phyloP scores from a whole-genome alignment of 306 rosid species.

The Sechiopsis laciniata region DNA sequence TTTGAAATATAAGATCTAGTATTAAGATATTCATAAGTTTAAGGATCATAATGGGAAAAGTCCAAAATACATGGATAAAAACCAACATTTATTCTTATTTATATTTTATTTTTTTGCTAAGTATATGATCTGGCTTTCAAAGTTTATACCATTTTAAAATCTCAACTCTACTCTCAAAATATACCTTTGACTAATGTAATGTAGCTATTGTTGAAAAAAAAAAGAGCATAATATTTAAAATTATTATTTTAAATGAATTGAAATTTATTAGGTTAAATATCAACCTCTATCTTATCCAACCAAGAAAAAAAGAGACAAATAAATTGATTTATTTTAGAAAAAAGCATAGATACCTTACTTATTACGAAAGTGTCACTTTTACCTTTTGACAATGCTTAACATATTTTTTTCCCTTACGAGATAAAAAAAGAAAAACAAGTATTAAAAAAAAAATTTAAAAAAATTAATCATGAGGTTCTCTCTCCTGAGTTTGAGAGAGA shows the following conservation, averaged over 20 bases:
- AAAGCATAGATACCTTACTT: background rate
- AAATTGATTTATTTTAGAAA: background rate
- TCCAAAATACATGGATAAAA: too few relatives aligned
- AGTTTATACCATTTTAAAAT: background rate
- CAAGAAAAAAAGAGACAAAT: background rate
- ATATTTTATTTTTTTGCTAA: background rate
- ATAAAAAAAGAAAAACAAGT: too few relatives aligned
- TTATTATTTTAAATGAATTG: background rate
- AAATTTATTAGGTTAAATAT: background rate
- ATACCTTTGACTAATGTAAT: background rate
- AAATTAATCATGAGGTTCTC: too few relatives aligned
- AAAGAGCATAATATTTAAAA: background rate
- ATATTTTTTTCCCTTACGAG: background rate
- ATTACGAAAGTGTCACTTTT: background rate
- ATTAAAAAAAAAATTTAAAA: too few relatives aligned
- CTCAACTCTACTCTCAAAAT: background rate
- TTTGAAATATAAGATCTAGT: too few relatives aligned
- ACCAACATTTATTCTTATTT: background rate
- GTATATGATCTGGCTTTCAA: background rate
- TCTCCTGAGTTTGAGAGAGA: too few relatives aligned
- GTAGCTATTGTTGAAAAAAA: background rate
- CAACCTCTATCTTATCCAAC: background rate
- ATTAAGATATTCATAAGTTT: too few relatives aligned
- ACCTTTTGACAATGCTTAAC: background rate
- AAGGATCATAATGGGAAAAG: too few relatives aligned